phyloP scores from a whole-genome alignment of 75 land plant genomes.

The Azolla pinnata region DNA sequence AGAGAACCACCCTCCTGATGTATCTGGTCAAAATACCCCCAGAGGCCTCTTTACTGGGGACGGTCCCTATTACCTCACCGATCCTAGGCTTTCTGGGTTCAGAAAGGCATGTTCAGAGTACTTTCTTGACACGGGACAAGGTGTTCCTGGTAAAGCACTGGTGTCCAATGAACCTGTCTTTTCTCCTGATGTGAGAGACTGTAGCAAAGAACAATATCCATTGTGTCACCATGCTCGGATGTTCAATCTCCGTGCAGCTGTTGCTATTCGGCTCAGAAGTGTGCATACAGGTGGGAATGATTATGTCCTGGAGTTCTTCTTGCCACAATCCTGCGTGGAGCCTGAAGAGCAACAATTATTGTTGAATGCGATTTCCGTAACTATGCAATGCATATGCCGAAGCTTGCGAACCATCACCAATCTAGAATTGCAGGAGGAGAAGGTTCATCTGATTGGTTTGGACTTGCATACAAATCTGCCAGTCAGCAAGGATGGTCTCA shows the following conservation, averaged over 20 bases:
- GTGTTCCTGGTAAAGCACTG: constrained; percentile 75
- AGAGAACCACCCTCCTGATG: too few species aligned
- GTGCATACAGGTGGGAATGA: constrained; percentile 49
- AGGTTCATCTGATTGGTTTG: constrained; percentile 18
- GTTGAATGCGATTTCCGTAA: constrained; percentile 56
- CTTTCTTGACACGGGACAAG: constrained; percentile 63
- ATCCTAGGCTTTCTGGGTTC: constrained; percentile 42
- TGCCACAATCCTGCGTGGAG: constrained; percentile 56
- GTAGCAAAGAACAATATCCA: constrained; percentile 64
- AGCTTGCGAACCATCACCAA: constrained; percentile 64
- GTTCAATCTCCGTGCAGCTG: constrained; percentile 62
- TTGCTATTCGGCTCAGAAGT: constrained; percentile 86
- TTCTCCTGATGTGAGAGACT: constrained; percentile 43
- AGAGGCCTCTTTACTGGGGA: constrained; percentile 55
- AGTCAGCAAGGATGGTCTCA: too few species aligned
- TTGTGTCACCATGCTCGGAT: constrained; percentile 70
- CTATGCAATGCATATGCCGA: constrained; percentile 52
- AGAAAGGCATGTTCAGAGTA: constrained; percentile 84
- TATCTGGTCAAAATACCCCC: too few species aligned
- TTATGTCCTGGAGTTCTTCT: constrained; percentile 77
- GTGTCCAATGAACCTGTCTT: constrained; percentile 70
- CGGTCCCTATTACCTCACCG: constrained; percentile 51
- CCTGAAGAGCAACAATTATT: constrained; percentile 48
- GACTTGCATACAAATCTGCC: constrained; percentile 53
- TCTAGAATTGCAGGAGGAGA: constrained; percentile 48